Base-by-base conservation (phyloP, 2,329 filamentous ascomycete species). In the Epichloe sylvatica region DNA sequence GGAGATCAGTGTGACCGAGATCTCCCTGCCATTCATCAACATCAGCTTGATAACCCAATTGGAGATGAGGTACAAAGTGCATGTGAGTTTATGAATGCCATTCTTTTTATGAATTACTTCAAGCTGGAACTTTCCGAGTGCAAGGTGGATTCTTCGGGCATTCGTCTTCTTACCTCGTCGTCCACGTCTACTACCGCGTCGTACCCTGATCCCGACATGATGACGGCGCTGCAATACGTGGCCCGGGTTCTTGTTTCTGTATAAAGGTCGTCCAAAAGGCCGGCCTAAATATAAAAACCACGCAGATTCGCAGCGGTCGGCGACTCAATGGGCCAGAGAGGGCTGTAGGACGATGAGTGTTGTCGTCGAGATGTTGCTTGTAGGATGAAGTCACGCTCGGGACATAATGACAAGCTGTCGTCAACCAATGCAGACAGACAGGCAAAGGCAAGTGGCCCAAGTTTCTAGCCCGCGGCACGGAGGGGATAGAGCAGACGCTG, bases 121-220 rank as follows among this genome's bases (percentile, higher is more conserved):
- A 47, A 15, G 25, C 12, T 13, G 25, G 5, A 8, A 8, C 9
- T 25, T 11, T 23, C 45, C 8, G 8, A n/a, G 39, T 12, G 9
- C 2, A 19, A 9, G 4, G 17, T 13, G 7, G 21, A 36, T 15
- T 23, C 13, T 11, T n/a, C 17, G 23, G 40, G 41, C 33, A 19
- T 23, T 12, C 12, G 7, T 39, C 12, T 34, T 34, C 54, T 41
- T 63, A 94, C 89, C 78, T 97, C 92, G 62, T 92, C 87, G 66
- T 98, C 92, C 50, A 97, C 84, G 62, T 98, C 92, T 52, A 98
- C 92, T 57, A 98, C 91, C 54, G 94, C 92, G 73, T 98, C 92
- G 68, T 98, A 98, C 59, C 90, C 90, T 63, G 86, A 77, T 67
- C 86, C 85, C 51, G 86, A 79, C 85, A 90, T 90, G 50, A 59